Evolutionary conservation across 495 filamentous ascomycete genomes (phyloP), one percentile per base, ranked within the genome.

Genomic region (Tuber magnatum): DNA sequence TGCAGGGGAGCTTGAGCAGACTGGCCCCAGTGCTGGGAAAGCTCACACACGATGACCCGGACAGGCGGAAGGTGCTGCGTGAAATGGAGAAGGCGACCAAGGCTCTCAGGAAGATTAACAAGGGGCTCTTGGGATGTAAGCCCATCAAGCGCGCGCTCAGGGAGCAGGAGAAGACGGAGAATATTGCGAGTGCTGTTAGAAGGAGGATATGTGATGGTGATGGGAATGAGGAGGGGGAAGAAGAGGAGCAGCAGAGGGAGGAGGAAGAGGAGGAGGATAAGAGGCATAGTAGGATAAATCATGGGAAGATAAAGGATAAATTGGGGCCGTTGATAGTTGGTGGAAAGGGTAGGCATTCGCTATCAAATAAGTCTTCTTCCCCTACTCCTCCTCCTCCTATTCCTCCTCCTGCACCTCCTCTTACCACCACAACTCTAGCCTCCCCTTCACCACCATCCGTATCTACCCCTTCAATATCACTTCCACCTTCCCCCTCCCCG

Each of bases 41-140:
- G 35, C 61, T 76, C 51, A 72, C 65, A 22, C 75, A 76, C 35
- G 71, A 73, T 20, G 71, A 73, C 35, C 75, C 73, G n/a, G 51
- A 71, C 24, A 73, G 73, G 20, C 56, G 76, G 41, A 41, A 10
- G 9, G 69, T 75, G 20, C 38, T 75, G 51, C 68, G 72, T 38
- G 76, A 77, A 28, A 69, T 77, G 7, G 73, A 72, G 76, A 68
- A 65, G 32, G 44, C 69, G 43, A 74, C 76, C 22, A 77, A 42
- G 48, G 20, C 56, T 10, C 69, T 77, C 41, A 73, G 74, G 20
- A 74, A 77, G 35, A n/a, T 71, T 46, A 75, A 75, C 28, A 16
- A 69, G 6, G 69, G 69, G 9, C 24, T 75, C 5, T 22, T 72
- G 18, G 76, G 35, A 1, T 77, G 76, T 40, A 77, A 74, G 48